Evolutionary conservation across 768 basidiomycete genomes (phyloP), one percentile per base, ranked within the genome.

Genomic region (Trametes meyenii): DNA sequence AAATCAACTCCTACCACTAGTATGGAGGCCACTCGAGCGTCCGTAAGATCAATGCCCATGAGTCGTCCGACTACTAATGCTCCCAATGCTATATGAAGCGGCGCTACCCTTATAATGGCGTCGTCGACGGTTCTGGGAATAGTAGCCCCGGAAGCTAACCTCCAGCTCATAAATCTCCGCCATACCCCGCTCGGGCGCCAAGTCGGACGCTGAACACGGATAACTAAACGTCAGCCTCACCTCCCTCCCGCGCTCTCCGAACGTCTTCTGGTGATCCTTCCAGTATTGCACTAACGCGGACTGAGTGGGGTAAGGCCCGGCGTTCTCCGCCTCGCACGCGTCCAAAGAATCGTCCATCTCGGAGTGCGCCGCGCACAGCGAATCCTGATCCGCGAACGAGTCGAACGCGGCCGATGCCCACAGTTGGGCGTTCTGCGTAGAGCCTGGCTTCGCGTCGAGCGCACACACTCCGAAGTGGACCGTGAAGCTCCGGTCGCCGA

Each of bases 131-230:
- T 40, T 36, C 26, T 42, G 14, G 7, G 12, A 19, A 19, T 53
- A 57, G 39, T 40, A 57, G 4, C 56, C 61, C 2, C 46, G 51
- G 44, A 46, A 57, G 44, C 50, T 36, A 19, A 62, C 49, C 5
- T 62, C 61, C 14, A 62, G 55, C 55, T 62, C 61, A 51, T 62
- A 62, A 21, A 57, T 50, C 51, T 62, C 61, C 36, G 51, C 55
- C 43, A 53, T 19, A 2, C 50, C 50, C 2, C 26, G 43, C 17
- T 54, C 61, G 14, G 48, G 16, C 1, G 42, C 46, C 2, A 17
- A 14, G 56, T 39, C 50, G 16, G 35, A 21, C 11, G 21, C 13
- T 5, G 16, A 29, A 24, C 52, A 60, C 45, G 51, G 51, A 23
- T 58, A 62, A 45, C 45, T 48, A 33, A 58, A 63, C 38, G 52